A percentile compares a stretch with the other conserved stretches of the same genome.
Evolutionary conservation across 73 alveolate genomes (phyloP).

Genomic region (Loxodes magnus): DNA sequence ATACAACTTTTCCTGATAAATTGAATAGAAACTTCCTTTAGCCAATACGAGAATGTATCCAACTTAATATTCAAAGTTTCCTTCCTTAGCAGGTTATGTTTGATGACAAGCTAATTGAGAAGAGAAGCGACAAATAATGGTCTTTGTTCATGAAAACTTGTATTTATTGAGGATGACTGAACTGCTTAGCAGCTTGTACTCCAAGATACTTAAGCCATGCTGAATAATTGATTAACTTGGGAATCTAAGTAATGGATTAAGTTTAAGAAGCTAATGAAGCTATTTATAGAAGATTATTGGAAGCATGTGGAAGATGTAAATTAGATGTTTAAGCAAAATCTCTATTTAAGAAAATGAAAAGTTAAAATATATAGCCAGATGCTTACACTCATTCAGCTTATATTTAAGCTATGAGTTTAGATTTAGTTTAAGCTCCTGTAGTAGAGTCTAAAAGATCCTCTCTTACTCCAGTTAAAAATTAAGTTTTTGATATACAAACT

Average conservation of each 20-base stretch:
- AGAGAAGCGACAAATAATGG: constrained; percentile 51
- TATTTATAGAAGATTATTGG: constrained; percentile 44
- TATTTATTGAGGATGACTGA: constrained; percentile 40
- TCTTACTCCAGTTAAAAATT: neutral
- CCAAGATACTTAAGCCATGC: constrained; percentile 26
- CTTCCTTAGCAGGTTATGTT: constrained; percentile 18
- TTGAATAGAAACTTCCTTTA: constrained; percentile 15
- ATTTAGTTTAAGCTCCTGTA: constrained; percentile 1
- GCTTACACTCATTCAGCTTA: constrained; percentile 40
- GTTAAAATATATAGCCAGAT: constrained; percentile 41
- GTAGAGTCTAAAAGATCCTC: neutral
- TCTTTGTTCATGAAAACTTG: constrained; percentile 27
- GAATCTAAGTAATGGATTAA: constrained; percentile 28
- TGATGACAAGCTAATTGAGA: constrained; percentile 27
- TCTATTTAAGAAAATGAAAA: constrained; percentile 41
- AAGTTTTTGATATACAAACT: neutral
- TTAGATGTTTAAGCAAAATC: constrained; percentile 30
- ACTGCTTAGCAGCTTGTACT: constrained; percentile 23
- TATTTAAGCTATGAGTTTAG: constrained; percentile 20
- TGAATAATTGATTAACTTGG: constrained; percentile 20
- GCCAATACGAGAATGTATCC: constrained; percentile 37
- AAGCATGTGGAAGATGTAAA: constrained; percentile 57
- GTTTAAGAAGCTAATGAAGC: constrained; percentile 32
- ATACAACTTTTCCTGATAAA: constrained; percentile 30
- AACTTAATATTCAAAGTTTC: constrained; percentile 17